phyloP scores from a whole-genome alignment of 2,329 filamentous ascomycete species.

The Cladosporium sp. region DNA sequence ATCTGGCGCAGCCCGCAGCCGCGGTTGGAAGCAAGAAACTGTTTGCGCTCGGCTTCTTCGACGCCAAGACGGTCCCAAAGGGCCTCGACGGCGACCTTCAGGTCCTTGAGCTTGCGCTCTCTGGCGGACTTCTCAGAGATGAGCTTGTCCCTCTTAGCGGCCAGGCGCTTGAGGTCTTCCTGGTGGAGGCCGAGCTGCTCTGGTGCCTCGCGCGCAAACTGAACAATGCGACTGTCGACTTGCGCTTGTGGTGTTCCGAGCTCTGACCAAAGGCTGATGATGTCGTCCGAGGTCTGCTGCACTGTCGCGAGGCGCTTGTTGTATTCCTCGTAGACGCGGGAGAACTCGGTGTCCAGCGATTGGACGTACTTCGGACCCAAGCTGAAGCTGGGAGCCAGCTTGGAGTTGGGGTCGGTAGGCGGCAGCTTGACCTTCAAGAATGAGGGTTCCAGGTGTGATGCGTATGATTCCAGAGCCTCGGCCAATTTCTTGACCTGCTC shows the following conservation, averaged over 20 bases:
- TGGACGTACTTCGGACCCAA: conserved; percentile 86
- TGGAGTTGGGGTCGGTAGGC: conserved; percentile 69
- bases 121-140: conserved; percentile 81
- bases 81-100: conserved; percentile 70
- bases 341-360: conserved; percentile 83
- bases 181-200: conserved; percentile 91
- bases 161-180: conserved; percentile 71
- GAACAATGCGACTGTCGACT: conserved; percentile 79
- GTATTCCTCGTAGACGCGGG: conserved; percentile 94
- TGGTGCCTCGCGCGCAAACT: conserved; percentile 81
- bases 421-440: conserved; percentile 84
- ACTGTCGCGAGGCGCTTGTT: conserved; percentile 73
- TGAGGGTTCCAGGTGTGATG: conserved; percentile 83
- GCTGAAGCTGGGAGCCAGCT: conserved; percentile 77
- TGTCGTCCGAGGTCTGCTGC: conserved; percentile 68
- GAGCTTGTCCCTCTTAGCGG: conserved; percentile 71
- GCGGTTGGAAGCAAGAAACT: conserved; percentile 78
- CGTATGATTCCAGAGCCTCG: conserved; percentile 90
- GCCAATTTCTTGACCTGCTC: conserved; percentile 96
- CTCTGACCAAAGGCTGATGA: conserved; percentile 93
- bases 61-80: conserved; percentile 86
- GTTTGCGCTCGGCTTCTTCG: conserved; percentile 74
- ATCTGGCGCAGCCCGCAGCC: conserved; percentile 87
- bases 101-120: conserved; percentile 69
- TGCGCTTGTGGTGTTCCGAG: conserved; percentile 90